Percentiles rank a stretch among this genome's conserved stretches.
phyloP scores from a whole-genome alignment of 163 green algal species.

The Prototheca wickerhamii region DNA sequence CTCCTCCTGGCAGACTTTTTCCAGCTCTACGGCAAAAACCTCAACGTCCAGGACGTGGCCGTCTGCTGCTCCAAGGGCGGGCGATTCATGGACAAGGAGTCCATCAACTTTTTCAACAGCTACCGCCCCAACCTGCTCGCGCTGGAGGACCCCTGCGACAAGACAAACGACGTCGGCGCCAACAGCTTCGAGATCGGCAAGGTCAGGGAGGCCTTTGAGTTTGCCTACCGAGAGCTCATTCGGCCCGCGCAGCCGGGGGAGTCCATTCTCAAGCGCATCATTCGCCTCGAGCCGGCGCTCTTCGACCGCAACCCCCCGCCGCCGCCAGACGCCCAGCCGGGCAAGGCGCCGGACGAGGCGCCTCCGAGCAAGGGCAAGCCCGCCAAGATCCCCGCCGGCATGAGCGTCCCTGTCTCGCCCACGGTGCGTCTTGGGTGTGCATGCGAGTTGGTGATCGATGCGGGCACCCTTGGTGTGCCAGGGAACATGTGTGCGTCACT shows the following conservation, averaged over 20 bases:
- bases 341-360: not conserved
- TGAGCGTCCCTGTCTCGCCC: not conserved
- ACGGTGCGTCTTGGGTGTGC: no score
- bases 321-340: not conserved
- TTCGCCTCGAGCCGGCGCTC: slow-evolving; percentile 37
- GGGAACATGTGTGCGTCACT: no score
- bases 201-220: slow-evolving; percentile 57
- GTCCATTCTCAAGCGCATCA: slow-evolving; percentile 52
- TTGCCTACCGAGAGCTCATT: slow-evolving; percentile 57
- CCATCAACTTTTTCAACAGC: slow-evolving; percentile 20
- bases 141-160: slow-evolving; percentile 67
- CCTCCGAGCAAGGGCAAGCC: not conserved
- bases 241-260: slow-evolving; percentile 28
- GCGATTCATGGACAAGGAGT: slow-evolving; percentile 59
- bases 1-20: slow-evolving; percentile 79
- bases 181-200: slow-evolving; percentile 64
- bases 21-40: slow-evolving; percentile 35
- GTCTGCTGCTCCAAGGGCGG: slow-evolving; percentile 42
- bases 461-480: no score
- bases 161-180: slow-evolving; percentile 58
- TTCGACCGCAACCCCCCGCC: slow-evolving; percentile 4
- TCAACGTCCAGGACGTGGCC: slow-evolving; percentile 33
- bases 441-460: no score
- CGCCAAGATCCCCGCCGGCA: not conserved
- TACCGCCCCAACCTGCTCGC: slow-evolving; percentile 41